Evolutionary conservation across 2,329 filamentous ascomycete genomes (phyloP).

Genomic region (Talaromyces sp.): DNA sequence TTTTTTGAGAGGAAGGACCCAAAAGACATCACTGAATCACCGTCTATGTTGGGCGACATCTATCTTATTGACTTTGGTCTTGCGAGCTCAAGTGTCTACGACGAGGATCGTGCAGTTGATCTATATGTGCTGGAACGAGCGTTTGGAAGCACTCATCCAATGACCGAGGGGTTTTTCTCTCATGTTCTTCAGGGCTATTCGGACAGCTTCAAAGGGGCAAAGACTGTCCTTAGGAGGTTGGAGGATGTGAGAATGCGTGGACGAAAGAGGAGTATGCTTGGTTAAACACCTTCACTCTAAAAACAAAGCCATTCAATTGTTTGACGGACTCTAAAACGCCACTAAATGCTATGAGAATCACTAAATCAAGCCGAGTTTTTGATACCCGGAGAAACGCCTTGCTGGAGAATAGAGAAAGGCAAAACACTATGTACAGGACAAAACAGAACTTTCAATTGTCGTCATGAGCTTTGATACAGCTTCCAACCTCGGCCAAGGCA

Average conservation of each 20-base stretch:
- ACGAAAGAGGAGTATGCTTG: slow-evolving; percentile 94
- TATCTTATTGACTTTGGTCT: slow-evolving; percentile 94
- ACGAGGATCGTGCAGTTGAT: slow-evolving; percentile 93
- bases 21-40: slow-evolving; percentile 17
- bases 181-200: slow-evolving; percentile 67
- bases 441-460: background rate
- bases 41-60: slow-evolving; percentile 61
- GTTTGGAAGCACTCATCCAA: slow-evolving; percentile 90
- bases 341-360: background rate
- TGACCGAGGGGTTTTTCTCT: slow-evolving; percentile 67
- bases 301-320: background rate
- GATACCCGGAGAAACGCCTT: background rate
- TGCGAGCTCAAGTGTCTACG: slow-evolving; percentile 70
- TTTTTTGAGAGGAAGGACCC: slow-evolving; percentile 1
- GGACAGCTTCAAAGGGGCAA: slow-evolving; percentile 67
- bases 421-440: background rate
- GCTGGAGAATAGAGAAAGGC: background rate
- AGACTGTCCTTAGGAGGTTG: slow-evolving; percentile 68
- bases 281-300: slow-evolving; percentile 44
- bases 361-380: background rate
- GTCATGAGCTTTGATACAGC: slow-evolving; percentile 27
- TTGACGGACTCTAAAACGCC: background rate
- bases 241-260: slow-evolving; percentile 92
- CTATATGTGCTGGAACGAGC: slow-evolving; percentile 92
- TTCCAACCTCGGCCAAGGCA: slow-evolving; percentile 68